A percentile compares a stretch with the other conserved stretches of the same genome.
Conservation (phyloP, 1,284 basidiomycete species). For the Bondarzewia mesenterica region DNA sequence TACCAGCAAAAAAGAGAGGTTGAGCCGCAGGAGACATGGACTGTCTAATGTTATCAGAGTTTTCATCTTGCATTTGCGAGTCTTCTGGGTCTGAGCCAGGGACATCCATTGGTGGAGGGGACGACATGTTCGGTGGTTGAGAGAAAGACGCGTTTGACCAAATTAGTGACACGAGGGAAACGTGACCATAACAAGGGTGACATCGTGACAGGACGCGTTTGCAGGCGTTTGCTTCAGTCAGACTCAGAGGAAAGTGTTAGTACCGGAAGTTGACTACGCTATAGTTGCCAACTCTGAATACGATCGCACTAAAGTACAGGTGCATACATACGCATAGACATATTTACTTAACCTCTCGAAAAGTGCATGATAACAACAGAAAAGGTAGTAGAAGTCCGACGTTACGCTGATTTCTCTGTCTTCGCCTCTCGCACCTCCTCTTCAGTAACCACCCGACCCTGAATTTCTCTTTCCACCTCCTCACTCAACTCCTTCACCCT, state of each 20-base stretch:
- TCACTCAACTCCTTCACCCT: constrained; percentile 47
- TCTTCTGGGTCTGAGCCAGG: constrained; percentile 53
- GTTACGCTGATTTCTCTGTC: constrained; percentile 17
- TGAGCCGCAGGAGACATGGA: constrained; percentile 38
- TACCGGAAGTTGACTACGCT: too few relatives aligned
- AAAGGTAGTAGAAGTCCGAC: background rate
- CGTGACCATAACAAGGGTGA: constrained; percentile 10
- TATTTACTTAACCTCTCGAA: too few relatives aligned
- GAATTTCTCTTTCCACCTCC: constrained; percentile 56
- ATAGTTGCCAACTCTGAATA: too few relatives aligned
- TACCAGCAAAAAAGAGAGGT: constrained; percentile 55
- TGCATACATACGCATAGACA: background rate
- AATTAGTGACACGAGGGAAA: constrained; percentile 4
- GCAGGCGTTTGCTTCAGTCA: too few relatives aligned
- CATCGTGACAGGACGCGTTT: constrained; percentile 12
- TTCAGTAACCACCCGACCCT: constrained; percentile 52
- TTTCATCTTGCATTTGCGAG: constrained; percentile 44
- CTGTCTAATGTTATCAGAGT: constrained; percentile 23
- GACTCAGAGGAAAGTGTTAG: too few relatives aligned
- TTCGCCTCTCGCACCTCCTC: constrained; percentile 40
- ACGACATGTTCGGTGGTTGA: constrained; percentile 48
- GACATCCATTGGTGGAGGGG: constrained; percentile 61
- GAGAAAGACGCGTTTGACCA: background rate
- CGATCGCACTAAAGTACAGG: too few relatives aligned
- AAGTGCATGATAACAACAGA: background rate